These are phyloP conservation scores for Myrica gale DNA, from an alignment of 306 rosid species.

Conservation along the genomic window DNA sequence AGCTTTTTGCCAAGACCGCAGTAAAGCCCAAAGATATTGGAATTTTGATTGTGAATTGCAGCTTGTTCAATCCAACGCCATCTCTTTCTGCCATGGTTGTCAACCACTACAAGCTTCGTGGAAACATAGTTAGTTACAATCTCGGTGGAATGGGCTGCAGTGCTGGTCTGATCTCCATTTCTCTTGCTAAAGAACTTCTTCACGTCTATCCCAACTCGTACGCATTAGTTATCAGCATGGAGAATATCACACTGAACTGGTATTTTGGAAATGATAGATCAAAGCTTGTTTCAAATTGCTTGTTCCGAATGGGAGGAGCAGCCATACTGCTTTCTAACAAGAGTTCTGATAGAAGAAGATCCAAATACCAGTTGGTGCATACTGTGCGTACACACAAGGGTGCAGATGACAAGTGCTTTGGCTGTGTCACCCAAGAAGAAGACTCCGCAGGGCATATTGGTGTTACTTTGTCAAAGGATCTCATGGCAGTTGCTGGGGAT, in stretches of 20 bases:
- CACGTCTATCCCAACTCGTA: conserved; percentile 84
- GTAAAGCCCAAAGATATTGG: conserved; percentile 86
- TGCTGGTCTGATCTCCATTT: conserved; percentile 83
- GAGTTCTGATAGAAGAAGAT: conserved; percentile 70
- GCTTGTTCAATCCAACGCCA: conserved; percentile 87
- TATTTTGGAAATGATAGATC: conserved; percentile 88
- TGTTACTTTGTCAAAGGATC: conserved; percentile 82
- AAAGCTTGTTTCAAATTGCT: conserved; percentile 81
- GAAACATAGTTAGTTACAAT: conserved; percentile 70
- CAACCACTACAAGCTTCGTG: conserved; percentile 86
- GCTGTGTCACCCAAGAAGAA: conserved; percentile 89
- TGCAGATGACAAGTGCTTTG: conserved; percentile 80
- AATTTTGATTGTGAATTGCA: conserved; percentile 81
- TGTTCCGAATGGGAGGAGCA: conserved; percentile 92
- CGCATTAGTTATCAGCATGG: conserved; percentile 85
- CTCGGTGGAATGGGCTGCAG: conserved; percentile 98
- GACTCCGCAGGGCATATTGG: conserved; percentile 69
- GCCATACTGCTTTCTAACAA: conserved; percentile 76
- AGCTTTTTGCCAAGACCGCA: conserved; percentile 62
- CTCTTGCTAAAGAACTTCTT: conserved; percentile 86
- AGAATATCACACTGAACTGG: conserved; percentile 93
- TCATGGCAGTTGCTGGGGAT: conserved; percentile 93
- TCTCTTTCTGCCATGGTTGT: conserved; percentile 89
- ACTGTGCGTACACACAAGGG: conserved; percentile 88
- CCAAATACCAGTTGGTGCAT: conserved; percentile 64